phyloP scores from a whole-genome alignment of 2,329 filamentous ascomycete species.

The Clonostachys byssicola region DNA sequence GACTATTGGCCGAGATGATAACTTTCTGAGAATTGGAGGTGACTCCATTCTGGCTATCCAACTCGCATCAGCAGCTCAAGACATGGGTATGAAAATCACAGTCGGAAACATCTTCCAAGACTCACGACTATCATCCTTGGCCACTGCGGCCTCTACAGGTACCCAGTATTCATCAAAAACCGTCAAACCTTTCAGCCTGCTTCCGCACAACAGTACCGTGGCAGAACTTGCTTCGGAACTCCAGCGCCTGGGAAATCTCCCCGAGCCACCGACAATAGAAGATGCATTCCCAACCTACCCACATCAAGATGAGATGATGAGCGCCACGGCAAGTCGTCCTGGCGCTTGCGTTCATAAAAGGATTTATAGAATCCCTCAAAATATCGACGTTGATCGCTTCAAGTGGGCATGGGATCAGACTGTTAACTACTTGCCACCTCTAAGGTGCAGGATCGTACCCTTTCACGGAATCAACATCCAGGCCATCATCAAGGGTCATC shows the following conservation, averaged over 20 bases:
- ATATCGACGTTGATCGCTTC: not conserved
- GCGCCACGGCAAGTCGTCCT: not conserved
- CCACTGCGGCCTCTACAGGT: not conserved
- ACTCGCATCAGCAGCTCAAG: constrained; percentile 1
- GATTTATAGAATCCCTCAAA: not conserved
- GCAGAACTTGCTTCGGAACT: not conserved
- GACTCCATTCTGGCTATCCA: constrained; percentile 9
- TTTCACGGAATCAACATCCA: not conserved
- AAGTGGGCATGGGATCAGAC: not conserved
- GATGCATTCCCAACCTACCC: not conserved
- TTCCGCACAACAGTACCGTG: not conserved
- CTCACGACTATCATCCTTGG: constrained; percentile 1
- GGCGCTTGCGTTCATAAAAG: not conserved
- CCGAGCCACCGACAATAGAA: not conserved
- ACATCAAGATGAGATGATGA: not conserved
- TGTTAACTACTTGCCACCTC: not conserved
- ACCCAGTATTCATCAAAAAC: not conserved
- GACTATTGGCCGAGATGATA: constrained; percentile 3
- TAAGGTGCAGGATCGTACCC: constrained; percentile 2
- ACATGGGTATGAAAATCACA: constrained; percentile 1
- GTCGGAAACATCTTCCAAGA: constrained; percentile 6
- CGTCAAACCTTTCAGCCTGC: not conserved
- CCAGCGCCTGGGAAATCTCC: not conserved
- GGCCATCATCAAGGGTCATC: not conserved
- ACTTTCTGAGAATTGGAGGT: constrained; percentile 8